Base-by-base conservation (phyloP, 306 rosid species). In the Trifolium subterraneum region DNA sequence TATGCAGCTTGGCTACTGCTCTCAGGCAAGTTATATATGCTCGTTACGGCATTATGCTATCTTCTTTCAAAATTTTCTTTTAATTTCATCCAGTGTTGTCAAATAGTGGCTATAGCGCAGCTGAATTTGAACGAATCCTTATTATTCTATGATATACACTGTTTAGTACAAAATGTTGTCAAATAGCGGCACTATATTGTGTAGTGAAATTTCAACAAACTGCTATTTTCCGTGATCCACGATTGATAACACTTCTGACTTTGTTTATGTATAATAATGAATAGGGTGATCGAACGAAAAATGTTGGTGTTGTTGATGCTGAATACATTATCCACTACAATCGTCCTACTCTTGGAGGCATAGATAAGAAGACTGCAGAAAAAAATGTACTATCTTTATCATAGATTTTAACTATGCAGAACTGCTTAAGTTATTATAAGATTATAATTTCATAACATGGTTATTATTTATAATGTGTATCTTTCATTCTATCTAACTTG, bases 1-100 rank as follows among this genome's bases (percentile, higher is more conserved):
- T 77, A 84, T 85, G 81, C 95, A 92, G 75, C 90, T 94, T 50
- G 98, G 98, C 33, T 94, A 94, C 74, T 94, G 98, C 78, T 88
- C 97, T 50, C 96, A 88, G 98, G 98, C 85, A 85, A 84, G 96
- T 75, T 60, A 78, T 67, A 16, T 5, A 10, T 55, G 39, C 48
- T 54, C 35, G 10, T 6, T 23, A n/a, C 31, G 13, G 45, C 12
- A 7, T 27, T 64, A 22, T 58, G 4, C 44, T 20, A 20, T 13
- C 20, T 42, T 65, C 20, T 59, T n/a, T 11, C 48, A 9, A 6
- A 27, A 29, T 62, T 39, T n/a, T n/a, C n/a, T n/a, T n/a, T n/a
- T n/a, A n/a, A n/a, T n/a, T n/a, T n/a, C n/a, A 70, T 42, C 48
- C 3, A 0, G 47, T 42, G 48, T 42, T 44, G 50, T 4, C 6